Percentiles rank a stretch among this genome's conserved stretches.
Conservation (phyloP, 768 basidiomycete species). For the Fomitopsis pulvina region DNA sequence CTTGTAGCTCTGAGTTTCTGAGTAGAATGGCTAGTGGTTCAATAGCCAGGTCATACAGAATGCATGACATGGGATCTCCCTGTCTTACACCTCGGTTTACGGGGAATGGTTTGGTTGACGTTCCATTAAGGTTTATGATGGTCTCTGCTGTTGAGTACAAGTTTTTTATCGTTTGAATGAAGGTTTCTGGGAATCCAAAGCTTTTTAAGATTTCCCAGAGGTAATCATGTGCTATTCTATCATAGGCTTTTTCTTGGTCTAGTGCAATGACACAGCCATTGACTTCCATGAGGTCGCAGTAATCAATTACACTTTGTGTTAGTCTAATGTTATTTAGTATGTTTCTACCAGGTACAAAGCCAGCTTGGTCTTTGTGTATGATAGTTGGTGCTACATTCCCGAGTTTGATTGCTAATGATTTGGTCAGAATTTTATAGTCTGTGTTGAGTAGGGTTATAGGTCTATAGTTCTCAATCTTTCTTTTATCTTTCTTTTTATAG, state of each 20-base stretch:
- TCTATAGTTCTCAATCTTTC: slow-evolving; percentile 10
- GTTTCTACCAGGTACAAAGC: slow-evolving; percentile 27
- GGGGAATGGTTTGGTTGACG: slow-evolving; percentile 18
- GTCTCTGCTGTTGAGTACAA: slow-evolving; percentile 27
- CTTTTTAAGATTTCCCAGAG: slow-evolving; percentile 5
- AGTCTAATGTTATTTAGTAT: slow-evolving; percentile 30
- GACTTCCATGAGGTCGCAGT: slow-evolving; percentile 7
- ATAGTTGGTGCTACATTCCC: slow-evolving; percentile 7
- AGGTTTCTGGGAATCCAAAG: slow-evolving; percentile 4
- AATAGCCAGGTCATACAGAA: slow-evolving; percentile 26
- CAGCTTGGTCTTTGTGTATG: slow-evolving; percentile 31
- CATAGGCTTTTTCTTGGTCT: slow-evolving; percentile 18
- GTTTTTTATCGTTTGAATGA: slow-evolving; percentile 20
- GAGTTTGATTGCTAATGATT: slow-evolving; percentile 15
- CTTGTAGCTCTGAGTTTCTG: slow-evolving; percentile 11
- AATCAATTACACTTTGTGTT: slow-evolving; percentile 10
- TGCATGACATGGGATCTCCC: slow-evolving; percentile 28
- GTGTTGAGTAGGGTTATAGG: slow-evolving; percentile 23
- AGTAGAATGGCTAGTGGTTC: slow-evolving; percentile 23
- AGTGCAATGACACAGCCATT: slow-evolving; percentile 12
- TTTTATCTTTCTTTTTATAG: slow-evolving; percentile 31
- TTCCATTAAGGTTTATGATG: slow-evolving; percentile 28
- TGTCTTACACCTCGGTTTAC: slow-evolving; percentile 30
- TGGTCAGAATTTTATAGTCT: slow-evolving; percentile 28
- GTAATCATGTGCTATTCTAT: slow-evolving; percentile 16